phyloP scores from a whole-genome alignment of 2,329 filamentous ascomycete species.

The Rosellinia necatrix region DNA sequence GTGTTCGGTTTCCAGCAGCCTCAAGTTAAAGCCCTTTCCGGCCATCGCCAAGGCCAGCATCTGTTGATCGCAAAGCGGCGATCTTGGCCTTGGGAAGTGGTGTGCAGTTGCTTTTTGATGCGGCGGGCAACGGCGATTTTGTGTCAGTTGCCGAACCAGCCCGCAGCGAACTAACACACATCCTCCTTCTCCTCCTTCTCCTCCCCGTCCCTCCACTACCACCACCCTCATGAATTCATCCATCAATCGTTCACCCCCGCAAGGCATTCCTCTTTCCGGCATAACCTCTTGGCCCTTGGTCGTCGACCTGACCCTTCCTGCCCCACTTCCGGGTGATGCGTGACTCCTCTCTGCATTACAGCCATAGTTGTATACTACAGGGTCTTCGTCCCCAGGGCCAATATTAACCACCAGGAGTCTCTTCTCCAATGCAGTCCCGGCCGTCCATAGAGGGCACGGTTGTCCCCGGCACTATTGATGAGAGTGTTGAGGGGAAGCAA shows the following conservation, averaged over 20 bases:
- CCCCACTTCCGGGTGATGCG: conserved; percentile 43
- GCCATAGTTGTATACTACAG: conserved; percentile 41
- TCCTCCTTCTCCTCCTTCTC: no score
- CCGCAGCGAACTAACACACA: conserved; percentile 36
- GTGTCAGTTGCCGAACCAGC: conserved; percentile 38
- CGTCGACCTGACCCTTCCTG: conserved; percentile 37
- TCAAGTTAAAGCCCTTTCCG: not conserved
- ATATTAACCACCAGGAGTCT: conserved; percentile 35
- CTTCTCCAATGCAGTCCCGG: conserved; percentile 50
- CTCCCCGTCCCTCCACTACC: conserved; percentile 26
- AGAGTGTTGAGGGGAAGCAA: conserved; percentile 56
- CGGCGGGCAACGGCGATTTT: conserved; percentile 25
- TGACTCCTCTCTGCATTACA: conserved; percentile 43
- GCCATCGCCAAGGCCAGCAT: conserved; percentile 26
- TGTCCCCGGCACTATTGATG: conserved; percentile 46
- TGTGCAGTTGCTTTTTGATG: conserved; percentile 28
- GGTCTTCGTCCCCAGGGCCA: conserved; percentile 39
- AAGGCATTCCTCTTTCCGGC: conserved; percentile 43
- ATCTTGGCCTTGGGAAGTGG: conserved; percentile 28
- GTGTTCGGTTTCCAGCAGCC: not conserved
- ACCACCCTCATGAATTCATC: conserved; percentile 43
- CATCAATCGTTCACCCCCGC: conserved; percentile 42
- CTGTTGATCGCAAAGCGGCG: conserved; percentile 22
- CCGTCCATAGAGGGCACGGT: conserved; percentile 54
- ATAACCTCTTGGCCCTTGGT: conserved; percentile 39